A percentile compares a stretch with the other conserved stretches of the same genome.
Conservation (phyloP, 306 rosid genomes). For the Prunus mume region DNA sequence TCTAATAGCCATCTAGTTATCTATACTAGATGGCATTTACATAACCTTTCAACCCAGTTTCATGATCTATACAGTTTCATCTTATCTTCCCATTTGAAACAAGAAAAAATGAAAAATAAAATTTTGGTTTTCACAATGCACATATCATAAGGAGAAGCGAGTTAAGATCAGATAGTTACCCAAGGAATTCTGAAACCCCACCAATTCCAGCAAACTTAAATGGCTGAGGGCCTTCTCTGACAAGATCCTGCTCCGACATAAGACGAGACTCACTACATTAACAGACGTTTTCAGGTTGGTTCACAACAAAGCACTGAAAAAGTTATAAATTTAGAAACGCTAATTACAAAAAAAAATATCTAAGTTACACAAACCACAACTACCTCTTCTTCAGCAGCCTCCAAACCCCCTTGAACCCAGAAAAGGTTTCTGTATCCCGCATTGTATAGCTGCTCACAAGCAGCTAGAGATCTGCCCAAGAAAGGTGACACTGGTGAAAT, state of each 20-base stretch:
- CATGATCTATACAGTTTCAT: neutral
- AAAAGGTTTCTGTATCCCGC: constrained; percentile 85
- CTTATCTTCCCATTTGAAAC: neutral
- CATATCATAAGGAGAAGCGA: neutral
- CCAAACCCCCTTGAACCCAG: constrained; percentile 96
- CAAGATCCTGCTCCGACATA: constrained; percentile 71
- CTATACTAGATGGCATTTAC: too few species aligned
- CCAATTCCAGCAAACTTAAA: constrained; percentile 91
- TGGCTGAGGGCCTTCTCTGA: constrained; percentile 78
- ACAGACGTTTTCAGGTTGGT: constrained; percentile 16
- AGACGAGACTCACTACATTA: constrained; percentile 19
- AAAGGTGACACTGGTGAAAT: neutral
- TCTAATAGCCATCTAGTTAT: too few species aligned
- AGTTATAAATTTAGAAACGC: neutral
- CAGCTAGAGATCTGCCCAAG: constrained; percentile 76
- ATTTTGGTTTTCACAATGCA: constrained; percentile 10
- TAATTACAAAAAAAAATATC: constrained; percentile 15
- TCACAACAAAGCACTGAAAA: constrained; percentile 5
- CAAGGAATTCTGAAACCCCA: constrained; percentile 86
- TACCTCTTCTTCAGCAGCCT: constrained; percentile 92
- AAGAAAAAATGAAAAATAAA: neutral
- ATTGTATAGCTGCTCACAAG: constrained; percentile 75
- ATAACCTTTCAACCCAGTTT: neutral
- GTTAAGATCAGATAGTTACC: constrained; percentile 42
- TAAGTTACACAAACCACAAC: neutral